Evolutionary conservation across 179 eudicot species (phyloP).

Genomic region (Amaranthus tricolor): DNA sequence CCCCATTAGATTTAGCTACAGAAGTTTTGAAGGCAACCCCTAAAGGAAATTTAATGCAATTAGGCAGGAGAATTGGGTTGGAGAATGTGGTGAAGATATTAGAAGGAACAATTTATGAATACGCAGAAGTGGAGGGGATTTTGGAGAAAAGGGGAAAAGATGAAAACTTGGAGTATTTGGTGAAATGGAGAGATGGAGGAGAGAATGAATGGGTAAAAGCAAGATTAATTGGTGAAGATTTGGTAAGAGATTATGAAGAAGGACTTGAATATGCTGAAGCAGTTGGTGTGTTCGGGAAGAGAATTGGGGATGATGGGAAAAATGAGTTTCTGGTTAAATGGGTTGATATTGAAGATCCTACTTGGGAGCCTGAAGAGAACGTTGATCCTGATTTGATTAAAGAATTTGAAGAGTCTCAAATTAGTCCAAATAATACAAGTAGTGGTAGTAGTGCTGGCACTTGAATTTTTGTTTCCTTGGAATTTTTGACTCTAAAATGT

Average conservation of each 20-base stretch:
- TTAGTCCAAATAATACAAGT: neutral
- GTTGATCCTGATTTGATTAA: constrained; percentile 78
- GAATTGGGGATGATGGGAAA: constrained; percentile 50
- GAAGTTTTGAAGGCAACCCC: constrained; percentile 62
- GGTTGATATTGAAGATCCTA: constrained; percentile 80
- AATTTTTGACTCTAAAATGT: neutral
- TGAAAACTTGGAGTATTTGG: constrained; percentile 64
- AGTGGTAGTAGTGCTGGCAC: neutral
- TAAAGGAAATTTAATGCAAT: constrained; percentile 60
- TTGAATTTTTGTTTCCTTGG: neutral
- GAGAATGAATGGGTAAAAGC: constrained; percentile 84
- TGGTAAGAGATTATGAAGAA: constrained; percentile 74
- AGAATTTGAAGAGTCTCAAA: constrained; percentile 45
- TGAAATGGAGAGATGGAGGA: constrained; percentile 80
- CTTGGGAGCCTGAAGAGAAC: constrained; percentile 91
- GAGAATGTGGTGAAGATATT: constrained; percentile 53
- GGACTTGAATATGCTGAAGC: constrained; percentile 92
- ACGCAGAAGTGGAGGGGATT: constrained; percentile 72
- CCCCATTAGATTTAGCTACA: constrained; percentile 62
- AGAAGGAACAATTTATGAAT: constrained; percentile 70
- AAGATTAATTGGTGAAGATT: constrained; percentile 52
- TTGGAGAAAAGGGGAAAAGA: constrained; percentile 88
- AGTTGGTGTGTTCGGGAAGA: constrained; percentile 45
- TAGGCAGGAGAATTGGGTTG: constrained; percentile 65
- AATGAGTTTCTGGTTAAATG: constrained; percentile 74